Percentiles rank a stretch among this genome's conserved stretches.
Evolutionary conservation across 2,329 filamentous ascomycete genomes (phyloP).

Genomic region (Botryotinia globosa): DNA sequence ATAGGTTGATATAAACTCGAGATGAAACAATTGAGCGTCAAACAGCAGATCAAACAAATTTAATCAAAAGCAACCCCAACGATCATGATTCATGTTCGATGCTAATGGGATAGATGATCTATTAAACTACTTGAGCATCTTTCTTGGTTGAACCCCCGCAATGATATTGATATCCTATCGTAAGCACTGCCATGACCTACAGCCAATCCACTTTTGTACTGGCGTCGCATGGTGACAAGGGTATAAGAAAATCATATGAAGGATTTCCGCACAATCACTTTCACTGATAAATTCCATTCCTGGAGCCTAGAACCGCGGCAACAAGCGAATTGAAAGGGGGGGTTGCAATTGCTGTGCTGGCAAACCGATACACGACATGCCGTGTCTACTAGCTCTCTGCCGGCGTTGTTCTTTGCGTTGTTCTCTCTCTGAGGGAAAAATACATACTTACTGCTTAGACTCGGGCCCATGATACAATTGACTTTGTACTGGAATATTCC

Average conservation of each 20-base stretch:
- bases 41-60: not conserved
- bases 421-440: not conserved
- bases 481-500: not conserved
- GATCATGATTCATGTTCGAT: not conserved
- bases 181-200: conserved; percentile 3
- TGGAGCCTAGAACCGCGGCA: conserved; percentile 1
- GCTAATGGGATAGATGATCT: not conserved
- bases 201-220: not conserved
- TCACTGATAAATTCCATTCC: not conserved
- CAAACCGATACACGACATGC: not conserved
- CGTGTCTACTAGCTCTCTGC: not conserved
- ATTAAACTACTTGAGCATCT: not conserved
- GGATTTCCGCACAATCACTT: not conserved
- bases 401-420: not conserved
- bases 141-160: not conserved
- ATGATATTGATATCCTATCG: conserved; percentile 3
- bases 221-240: conserved; percentile 12
- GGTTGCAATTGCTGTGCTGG: not conserved
- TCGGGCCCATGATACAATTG: not conserved
- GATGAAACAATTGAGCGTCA: not conserved
- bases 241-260: not conserved
- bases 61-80: not conserved
- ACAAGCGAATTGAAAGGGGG: conserved; percentile 12
- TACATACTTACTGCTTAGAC: not conserved
- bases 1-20: not conserved